A percentile compares a stretch with the other conserved stretches of the same genome.
Evolutionary conservation across 495 filamentous ascomycete species (phyloP).

Genomic region (Haplographium delicatum): DNA sequence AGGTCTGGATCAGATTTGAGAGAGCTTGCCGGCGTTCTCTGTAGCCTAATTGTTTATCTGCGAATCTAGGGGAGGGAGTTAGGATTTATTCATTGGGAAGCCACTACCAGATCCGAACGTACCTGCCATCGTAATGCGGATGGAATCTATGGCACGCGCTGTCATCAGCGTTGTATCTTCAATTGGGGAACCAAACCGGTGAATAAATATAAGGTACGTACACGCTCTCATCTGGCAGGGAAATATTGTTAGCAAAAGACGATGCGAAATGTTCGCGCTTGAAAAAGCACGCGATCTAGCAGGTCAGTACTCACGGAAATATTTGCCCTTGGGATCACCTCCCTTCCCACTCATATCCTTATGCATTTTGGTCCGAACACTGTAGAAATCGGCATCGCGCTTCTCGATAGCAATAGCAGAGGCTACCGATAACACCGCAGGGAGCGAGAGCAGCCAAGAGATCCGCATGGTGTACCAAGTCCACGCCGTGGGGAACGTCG

Average conservation of each 20-base stretch:
- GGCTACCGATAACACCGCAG: conserved; percentile 10
- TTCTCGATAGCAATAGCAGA: conserved; percentile 24
- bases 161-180: no score
- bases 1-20: conserved; percentile 62
- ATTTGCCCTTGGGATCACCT: conserved; percentile 47
- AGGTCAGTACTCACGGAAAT: conserved; percentile 49
- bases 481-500: background rate
- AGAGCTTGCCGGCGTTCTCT: conserved; percentile 38
- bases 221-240: conserved; percentile 46
- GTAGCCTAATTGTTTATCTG: conserved; percentile 38
- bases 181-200: no score
- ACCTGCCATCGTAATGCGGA: conserved; percentile 59
- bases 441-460: conserved; percentile 18
- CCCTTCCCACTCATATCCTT: conserved; percentile 43
- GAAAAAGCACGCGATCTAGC: conserved; percentile 12
- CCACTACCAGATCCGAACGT: no score
- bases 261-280: background rate
- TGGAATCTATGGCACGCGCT: no score
- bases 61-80: conserved; percentile 41
- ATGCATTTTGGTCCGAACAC: conserved; percentile 29
- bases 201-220: conserved; percentile 30
- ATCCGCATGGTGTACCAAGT: conserved; percentile 17
- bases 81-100: no score
- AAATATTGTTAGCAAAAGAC: conserved; percentile 19
- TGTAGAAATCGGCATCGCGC: conserved; percentile 28